phyloP scores from a whole-genome alignment of 2,329 filamentous ascomycete genomes.

The Stachybotrys chlorohalonatus region DNA sequence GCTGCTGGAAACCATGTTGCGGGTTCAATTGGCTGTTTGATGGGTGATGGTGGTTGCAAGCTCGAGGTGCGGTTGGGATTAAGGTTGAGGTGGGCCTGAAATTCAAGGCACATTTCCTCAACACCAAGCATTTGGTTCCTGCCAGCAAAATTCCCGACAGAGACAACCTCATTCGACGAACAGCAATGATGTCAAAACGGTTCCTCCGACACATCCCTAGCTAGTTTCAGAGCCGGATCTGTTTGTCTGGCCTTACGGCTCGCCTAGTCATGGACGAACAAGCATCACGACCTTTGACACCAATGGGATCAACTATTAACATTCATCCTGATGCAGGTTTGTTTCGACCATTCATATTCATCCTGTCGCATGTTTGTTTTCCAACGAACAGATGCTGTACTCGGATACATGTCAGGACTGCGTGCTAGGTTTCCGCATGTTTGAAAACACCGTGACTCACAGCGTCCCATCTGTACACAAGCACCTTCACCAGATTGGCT shows the following conservation, averaged over 20 bases:
- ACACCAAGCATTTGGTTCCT: neutral
- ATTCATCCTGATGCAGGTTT: too few species aligned
- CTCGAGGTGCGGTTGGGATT: constrained; percentile 15
- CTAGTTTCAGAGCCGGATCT: too few species aligned
- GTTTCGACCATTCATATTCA: neutral
- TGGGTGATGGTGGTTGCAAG: constrained; percentile 14
- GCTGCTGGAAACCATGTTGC: constrained; percentile 27
- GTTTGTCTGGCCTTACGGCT: too few species aligned
- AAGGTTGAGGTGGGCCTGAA: constrained; percentile 18
- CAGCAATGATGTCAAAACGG: too few species aligned
- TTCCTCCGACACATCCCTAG: too few species aligned
- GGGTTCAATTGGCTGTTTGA: constrained; percentile 23
- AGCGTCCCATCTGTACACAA: neutral
- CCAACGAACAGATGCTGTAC: neutral
- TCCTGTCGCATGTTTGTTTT: neutral
- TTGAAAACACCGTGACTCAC: neutral
- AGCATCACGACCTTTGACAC: too few species aligned
- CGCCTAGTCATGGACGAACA: too few species aligned
- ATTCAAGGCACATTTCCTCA: constrained; percentile 11
- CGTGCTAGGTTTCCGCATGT: neutral
- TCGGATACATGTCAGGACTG: too few species aligned
- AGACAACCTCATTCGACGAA: neutral
- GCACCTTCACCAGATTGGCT: too few species aligned
- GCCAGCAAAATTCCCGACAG: neutral
- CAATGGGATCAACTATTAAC: too few species aligned